A percentile compares a stretch with the other conserved stretches of the same genome.
phyloP scores from a whole-genome alignment of 2,329 filamentous ascomycete genomes.

The Fusarium liriodendri region DNA sequence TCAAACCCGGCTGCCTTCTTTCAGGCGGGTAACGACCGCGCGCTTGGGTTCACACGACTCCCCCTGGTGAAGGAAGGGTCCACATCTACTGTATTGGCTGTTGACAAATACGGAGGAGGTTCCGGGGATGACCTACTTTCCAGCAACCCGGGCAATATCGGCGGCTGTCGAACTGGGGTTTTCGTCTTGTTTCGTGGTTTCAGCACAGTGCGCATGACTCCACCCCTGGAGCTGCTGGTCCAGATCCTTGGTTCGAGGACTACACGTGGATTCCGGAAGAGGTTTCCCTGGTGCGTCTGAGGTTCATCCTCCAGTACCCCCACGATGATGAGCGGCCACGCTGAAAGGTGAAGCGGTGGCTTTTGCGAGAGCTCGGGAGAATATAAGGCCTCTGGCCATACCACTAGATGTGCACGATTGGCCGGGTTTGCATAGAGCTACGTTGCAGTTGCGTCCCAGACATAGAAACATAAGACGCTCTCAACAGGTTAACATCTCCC shows the following conservation, averaged over 20 bases:
- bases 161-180: not conserved
- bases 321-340: not conserved
- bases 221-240: slow-evolving; percentile 3
- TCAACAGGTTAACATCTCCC: not conserved
- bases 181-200: slow-evolving; percentile 1
- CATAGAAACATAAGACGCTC: not conserved
- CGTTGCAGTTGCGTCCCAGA: not conserved
- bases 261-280: slow-evolving; percentile 5
- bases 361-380: not conserved
- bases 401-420: not conserved
- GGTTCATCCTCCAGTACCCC: not conserved
- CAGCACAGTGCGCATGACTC: slow-evolving; percentile 21
- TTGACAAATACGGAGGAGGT: slow-evolving; percentile 18
- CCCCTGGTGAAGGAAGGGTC: slow-evolving; percentile 14
- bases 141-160: slow-evolving; percentile 14
- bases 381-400: not conserved
- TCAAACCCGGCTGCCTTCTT: not conserved
- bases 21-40: not conserved
- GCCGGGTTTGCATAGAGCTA: not conserved
- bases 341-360: not conserved
- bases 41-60: slow-evolving; percentile 7
- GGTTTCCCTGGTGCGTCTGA: not conserved
- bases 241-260: slow-evolving; percentile 12
- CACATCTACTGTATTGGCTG: slow-evolving; percentile 14
- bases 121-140: slow-evolving; percentile 16